A percentile compares a stretch with the other conserved stretches of the same genome.
phyloP scores from a whole-genome alignment of 371 early-diverging fungal genomes.

The Mortierella sp. region DNA sequence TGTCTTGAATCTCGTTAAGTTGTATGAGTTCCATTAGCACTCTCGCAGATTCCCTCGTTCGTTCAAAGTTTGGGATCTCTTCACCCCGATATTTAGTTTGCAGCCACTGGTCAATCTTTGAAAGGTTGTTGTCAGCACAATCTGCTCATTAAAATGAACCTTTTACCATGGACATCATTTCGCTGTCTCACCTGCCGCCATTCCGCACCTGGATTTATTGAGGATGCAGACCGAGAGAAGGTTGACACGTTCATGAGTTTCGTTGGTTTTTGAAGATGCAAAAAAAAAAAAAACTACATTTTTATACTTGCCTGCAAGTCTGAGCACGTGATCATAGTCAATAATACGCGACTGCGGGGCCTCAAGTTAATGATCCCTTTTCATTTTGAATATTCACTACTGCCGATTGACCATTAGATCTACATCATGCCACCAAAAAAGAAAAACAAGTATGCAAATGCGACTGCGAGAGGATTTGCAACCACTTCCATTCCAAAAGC shows the following conservation, averaged over 20 bases:
- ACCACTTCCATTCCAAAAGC: constrained; percentile 58
- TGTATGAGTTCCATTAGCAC: constrained; percentile 19
- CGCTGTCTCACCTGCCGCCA: constrained; percentile 5
- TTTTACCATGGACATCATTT: not conserved
- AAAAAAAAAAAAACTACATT: not conserved
- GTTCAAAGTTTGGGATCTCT: constrained; percentile 33
- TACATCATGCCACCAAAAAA: constrained; percentile 55
- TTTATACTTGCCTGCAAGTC: not conserved
- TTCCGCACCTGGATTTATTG: not conserved
- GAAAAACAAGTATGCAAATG: constrained; percentile 56
- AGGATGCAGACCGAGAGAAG: not conserved
- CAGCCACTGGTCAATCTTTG: constrained; percentile 45
- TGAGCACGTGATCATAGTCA: constrained; percentile 10
- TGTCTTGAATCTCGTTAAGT: constrained; percentile 33
- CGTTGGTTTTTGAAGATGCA: not conserved
- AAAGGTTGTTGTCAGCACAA: not conserved
- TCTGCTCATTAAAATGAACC: not conserved
- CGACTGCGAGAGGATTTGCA: constrained; percentile 56
- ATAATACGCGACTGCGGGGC: constrained; percentile 8
- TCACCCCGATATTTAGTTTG: constrained; percentile 21
- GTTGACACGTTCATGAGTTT: not conserved
- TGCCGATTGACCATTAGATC: no score
- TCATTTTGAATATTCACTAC: not conserved
- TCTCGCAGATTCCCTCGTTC: constrained; percentile 23
- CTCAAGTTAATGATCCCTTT: not conserved